phyloP scores from a whole-genome alignment of 257 asterid genomes.

The Thymus quinquecostatus region DNA sequence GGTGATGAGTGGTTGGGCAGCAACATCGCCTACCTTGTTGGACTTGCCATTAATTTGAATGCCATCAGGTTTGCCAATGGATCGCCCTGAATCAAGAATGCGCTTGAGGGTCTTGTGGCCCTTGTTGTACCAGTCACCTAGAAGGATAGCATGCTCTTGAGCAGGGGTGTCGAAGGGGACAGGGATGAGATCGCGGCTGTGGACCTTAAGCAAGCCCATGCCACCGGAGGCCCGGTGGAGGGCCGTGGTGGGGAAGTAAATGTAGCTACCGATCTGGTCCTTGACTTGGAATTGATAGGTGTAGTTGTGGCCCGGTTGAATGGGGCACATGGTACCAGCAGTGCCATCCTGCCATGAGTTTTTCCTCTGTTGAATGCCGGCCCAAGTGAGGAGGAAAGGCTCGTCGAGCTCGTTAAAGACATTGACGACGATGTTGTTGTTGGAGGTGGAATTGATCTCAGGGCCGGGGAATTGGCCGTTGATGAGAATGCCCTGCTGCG shows the following conservation, averaged over 20 bases:
- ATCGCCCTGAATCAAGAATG: slow-evolving; percentile 50
- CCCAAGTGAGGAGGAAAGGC: slow-evolving; percentile 58
- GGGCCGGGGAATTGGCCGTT: slow-evolving; percentile 61
- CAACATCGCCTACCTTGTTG: slow-evolving; percentile 41
- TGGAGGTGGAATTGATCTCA: slow-evolving; percentile 55
- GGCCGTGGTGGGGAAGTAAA: slow-evolving; percentile 56
- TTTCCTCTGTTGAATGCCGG: slow-evolving; percentile 57
- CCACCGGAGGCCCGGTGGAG: slow-evolving; percentile 60
- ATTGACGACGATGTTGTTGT: slow-evolving; percentile 61
- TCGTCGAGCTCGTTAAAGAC: slow-evolving; percentile 58
- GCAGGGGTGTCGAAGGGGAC: slow-evolving; percentile 52
- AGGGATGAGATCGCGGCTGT: slow-evolving; percentile 60
- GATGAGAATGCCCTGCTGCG: slow-evolving; percentile 59
- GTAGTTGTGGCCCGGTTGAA: slow-evolving; percentile 53
- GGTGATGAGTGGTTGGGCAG: slow-evolving; percentile 40
- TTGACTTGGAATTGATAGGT: slow-evolving; percentile 61
- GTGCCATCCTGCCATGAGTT: slow-evolving; percentile 69
- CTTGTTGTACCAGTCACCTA: slow-evolving; percentile 65
- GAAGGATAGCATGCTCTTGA: slow-evolving; percentile 37
- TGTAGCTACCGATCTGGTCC: slow-evolving; percentile 57
- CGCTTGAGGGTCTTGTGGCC: slow-evolving; percentile 53
- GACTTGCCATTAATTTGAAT: slow-evolving; percentile 59
- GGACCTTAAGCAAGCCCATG: slow-evolving; percentile 49
- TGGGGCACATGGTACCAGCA: slow-evolving; percentile 62
- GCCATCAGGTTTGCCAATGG: slow-evolving; percentile 56